Conservation (phyloP, 108 stramenopile species). For the Craspedostauros australis region DNA sequence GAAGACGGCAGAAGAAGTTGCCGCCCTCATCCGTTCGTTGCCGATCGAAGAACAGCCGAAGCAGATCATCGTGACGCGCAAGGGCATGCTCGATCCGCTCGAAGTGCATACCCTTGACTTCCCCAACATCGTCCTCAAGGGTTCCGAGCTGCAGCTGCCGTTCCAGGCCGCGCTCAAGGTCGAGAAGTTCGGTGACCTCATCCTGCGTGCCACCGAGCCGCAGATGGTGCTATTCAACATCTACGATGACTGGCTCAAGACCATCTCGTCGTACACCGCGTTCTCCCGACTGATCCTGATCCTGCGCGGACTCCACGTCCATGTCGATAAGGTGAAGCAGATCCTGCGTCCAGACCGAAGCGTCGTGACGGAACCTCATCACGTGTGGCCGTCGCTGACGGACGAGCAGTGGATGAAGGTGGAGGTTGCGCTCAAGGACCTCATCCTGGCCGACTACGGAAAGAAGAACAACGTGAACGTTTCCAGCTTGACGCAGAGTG, state of each 20-base stretch:
- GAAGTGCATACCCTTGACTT: conserved; percentile 99
- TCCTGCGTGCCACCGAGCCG: conserved; percentile 96
- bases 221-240: conserved; percentile 99
- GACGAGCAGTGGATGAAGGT: conserved; percentile 99
- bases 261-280: conserved; percentile 97
- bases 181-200: conserved; percentile 98
- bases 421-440: conserved; percentile 97
- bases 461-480: conserved; percentile 99
- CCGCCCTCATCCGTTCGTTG: conserved; percentile 95
- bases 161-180: conserved; percentile 98
- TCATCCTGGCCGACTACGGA: conserved; percentile 98
- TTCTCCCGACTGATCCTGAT: conserved; percentile 98
- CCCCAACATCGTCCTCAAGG: conserved; percentile 98
- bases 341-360: conserved; percentile 97
- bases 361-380: conserved; percentile 97
- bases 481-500: conserved; percentile 96
- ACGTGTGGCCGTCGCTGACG: conserved; percentile 96
- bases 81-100: conserved; percentile 98
- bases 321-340: conserved; percentile 93
- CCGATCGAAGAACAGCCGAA: conserved; percentile 99
- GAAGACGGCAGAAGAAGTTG: conserved; percentile 99
- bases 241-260: conserved; percentile 99
- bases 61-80: conserved; percentile 98
- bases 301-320: conserved; percentile 95
- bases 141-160: conserved; percentile 96